Conservation (phyloP, 2,329 filamentous ascomycete genomes). For the Claviceps pazoutovae region DNA sequence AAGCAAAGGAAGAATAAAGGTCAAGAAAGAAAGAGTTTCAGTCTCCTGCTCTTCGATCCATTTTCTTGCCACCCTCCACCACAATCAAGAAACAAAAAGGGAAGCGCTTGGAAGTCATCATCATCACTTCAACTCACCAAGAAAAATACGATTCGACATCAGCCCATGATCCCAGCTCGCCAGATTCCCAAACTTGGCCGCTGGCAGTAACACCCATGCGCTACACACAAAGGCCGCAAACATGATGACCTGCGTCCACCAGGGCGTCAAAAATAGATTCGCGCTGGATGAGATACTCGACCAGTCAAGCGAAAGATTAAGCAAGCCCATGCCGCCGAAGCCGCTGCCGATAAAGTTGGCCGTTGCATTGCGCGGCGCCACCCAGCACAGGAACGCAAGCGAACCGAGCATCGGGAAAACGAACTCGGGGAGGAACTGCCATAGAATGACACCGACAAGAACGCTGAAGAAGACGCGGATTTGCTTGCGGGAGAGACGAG, state of each 20-base stretch:
- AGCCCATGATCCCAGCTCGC: constrained; percentile 36
- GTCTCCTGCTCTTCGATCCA: too few relatives aligned
- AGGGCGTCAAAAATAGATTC: constrained; percentile 41
- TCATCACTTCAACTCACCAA: constrained; percentile 11
- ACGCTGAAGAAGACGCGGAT: constrained; percentile 43
- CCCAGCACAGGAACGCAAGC: constrained; percentile 49
- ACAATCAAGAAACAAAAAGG: too few relatives aligned
- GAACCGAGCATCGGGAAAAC: constrained; percentile 46
- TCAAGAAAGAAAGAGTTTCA: neutral
- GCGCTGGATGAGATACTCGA: constrained; percentile 41
- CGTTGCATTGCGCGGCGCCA: constrained; percentile 40
- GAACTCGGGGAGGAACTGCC: constrained; percentile 50
- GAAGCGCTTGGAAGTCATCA: too few relatives aligned
- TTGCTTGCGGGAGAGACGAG: constrained; percentile 34
- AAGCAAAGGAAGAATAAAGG: neutral
- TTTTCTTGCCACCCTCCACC: too few relatives aligned
- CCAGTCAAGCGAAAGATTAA: constrained; percentile 48
- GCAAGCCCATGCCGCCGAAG: constrained; percentile 47
- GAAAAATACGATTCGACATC: constrained; percentile 44
- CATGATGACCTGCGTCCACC: constrained; percentile 43
- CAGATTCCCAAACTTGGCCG: constrained; percentile 43
- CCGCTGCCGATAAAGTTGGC: constrained; percentile 48
- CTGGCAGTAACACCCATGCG: constrained; percentile 44
- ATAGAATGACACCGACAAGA: constrained; percentile 37
- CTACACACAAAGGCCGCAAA: constrained; percentile 41